Evolutionary conservation across 768 basidiomycete genomes (phyloP).

Genomic region (Pholiota conissans): DNA sequence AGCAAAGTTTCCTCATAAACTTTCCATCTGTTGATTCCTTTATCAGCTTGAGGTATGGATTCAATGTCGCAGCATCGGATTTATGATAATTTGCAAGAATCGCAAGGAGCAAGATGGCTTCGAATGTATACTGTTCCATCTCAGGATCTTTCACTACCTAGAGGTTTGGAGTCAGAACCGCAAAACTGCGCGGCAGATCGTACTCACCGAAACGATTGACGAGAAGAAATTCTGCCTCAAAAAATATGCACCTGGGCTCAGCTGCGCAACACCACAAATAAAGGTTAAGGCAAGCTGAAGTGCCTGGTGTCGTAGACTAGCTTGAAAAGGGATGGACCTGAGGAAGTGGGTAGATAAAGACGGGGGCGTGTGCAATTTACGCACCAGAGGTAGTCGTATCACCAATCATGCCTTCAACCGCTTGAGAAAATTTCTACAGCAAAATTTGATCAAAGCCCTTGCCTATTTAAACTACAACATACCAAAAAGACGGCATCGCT

Average conservation of each 20-base stretch:
- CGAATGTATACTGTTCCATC: slow-evolving; percentile 57
- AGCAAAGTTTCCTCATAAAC: slow-evolving; percentile 57
- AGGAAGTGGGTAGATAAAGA: not conserved
- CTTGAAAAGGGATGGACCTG: slow-evolving; percentile 28
- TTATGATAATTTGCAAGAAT: slow-evolving; percentile 72
- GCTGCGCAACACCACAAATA: slow-evolving; percentile 57
- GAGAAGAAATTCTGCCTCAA: slow-evolving; percentile 63
- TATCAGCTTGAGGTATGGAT: slow-evolving; percentile 61
- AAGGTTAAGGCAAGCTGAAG: slow-evolving; percentile 60
- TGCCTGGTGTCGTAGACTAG: slow-evolving; percentile 46
- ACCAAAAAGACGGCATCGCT: slow-evolving; percentile 64
- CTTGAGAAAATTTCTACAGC: slow-evolving; percentile 47
- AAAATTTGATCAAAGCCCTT: not conserved
- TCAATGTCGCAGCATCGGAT: slow-evolving; percentile 68
- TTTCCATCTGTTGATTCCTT: slow-evolving; percentile 45
- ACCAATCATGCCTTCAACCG: slow-evolving; percentile 45
- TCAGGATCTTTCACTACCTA: slow-evolving; percentile 59
- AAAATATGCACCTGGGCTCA: slow-evolving; percentile 74
- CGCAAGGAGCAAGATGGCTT: slow-evolving; percentile 58
- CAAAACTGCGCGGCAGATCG: not conserved
- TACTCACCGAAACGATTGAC: slow-evolving; percentile 46
- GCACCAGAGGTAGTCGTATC: slow-evolving; percentile 47
- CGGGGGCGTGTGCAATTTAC: slow-evolving; percentile 6
- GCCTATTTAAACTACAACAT: not conserved
- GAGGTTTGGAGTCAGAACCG: not conserved